Evolutionary conservation across 176 grass and related monocot genomes (phyloP).

Genomic region (Dendrocalamus sinicus): DNA sequence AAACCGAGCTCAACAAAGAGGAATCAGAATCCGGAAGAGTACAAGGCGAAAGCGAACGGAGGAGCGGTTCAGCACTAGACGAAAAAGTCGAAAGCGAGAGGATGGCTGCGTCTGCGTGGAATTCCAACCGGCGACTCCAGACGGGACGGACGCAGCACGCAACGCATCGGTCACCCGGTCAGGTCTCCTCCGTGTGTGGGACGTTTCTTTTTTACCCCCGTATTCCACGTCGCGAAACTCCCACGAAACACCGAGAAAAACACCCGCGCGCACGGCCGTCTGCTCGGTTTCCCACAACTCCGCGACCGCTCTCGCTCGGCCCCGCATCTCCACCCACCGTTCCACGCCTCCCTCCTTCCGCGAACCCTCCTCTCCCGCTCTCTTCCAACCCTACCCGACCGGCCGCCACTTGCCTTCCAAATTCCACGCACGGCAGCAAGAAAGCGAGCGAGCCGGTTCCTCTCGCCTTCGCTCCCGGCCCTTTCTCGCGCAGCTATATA

Average conservation of each 20-base stretch:
- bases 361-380: slow-evolving; percentile 25
- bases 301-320: background rate
- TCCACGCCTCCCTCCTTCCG: slow-evolving; percentile 29
- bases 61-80: background rate
- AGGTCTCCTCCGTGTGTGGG: background rate
- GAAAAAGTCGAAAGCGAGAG: background rate
- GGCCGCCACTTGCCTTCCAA: background rate
- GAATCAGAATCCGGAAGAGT: background rate
- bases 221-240: slow-evolving; percentile 41
- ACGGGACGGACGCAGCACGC: background rate
- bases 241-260: background rate
- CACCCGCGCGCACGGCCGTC: background rate
- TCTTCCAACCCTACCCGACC: background rate
- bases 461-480: background rate
- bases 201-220: background rate
- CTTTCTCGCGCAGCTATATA: slow-evolving; percentile 15
- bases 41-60: background rate
- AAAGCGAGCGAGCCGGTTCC: background rate
- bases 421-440: background rate
- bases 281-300: background rate
- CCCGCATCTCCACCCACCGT: background rate
- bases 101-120: background rate
- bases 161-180: background rate
- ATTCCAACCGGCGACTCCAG: background rate
- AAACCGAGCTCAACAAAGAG: background rate